These are phyloP conservation scores for Aspergillus kassunensis DNA, from an alignment of 495 filamentous ascomycete species.

Conservation along the genomic window DNA sequence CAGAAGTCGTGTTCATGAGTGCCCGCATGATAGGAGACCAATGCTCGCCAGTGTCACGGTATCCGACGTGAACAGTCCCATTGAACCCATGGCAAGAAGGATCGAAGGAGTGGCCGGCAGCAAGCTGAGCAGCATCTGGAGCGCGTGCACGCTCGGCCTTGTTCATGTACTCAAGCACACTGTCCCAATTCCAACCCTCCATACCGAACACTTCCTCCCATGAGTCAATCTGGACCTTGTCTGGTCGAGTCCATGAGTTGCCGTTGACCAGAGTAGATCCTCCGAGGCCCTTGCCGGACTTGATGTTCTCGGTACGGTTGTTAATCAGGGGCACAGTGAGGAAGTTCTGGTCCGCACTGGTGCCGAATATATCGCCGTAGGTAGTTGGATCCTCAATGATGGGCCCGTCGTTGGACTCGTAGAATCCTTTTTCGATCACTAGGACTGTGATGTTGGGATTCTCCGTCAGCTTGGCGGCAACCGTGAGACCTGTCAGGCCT, in stretches of 20 bases:
- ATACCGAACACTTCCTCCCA: constrained; percentile 48
- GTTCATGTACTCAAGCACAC: constrained; percentile 40
- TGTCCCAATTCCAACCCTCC: constrained; percentile 50
- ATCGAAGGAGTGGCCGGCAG: constrained; percentile 21
- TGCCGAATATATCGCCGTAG: constrained; percentile 35
- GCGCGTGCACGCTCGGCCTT: constrained; percentile 18
- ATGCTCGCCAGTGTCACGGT: constrained; percentile 17
- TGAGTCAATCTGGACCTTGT: constrained; percentile 43
- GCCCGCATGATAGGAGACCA: constrained; percentile 21
- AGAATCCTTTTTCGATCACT: constrained; percentile 50
- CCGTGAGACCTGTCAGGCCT: constrained; percentile 29
- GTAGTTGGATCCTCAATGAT: constrained; percentile 33
- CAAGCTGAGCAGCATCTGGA: constrained; percentile 16
- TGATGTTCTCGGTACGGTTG: constrained; percentile 13
- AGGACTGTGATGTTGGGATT: constrained; percentile 44
- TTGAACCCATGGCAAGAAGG: constrained; percentile 23
- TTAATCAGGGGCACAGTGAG: constrained; percentile 17
- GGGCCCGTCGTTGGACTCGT: constrained; percentile 25
- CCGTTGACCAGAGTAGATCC: constrained; percentile 57
- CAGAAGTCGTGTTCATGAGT: constrained; percentile 19
- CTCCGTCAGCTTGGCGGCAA: constrained; percentile 42
- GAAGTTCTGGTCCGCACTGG: constrained; percentile 17
- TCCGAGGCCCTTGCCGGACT: constrained; percentile 37
- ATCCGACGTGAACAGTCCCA: constrained; percentile 24
- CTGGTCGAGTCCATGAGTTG: constrained; percentile 42